Conservation (phyloP, 2,329 filamentous ascomycete genomes). For the Aspergillus fischeri region DNA sequence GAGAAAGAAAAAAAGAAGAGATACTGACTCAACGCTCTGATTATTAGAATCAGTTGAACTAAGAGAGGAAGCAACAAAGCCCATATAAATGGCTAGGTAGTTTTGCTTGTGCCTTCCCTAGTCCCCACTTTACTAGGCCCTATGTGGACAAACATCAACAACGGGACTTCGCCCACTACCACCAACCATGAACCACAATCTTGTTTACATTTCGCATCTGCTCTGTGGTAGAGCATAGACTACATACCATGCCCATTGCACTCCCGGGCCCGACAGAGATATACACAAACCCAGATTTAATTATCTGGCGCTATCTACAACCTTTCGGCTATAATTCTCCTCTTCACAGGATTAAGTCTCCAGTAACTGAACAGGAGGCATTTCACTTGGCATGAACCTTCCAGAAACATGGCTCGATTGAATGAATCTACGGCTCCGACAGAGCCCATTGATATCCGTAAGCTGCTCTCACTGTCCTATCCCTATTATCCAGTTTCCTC, state of each 20-base stretch:
- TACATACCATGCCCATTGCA: background rate
- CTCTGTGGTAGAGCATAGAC: background rate
- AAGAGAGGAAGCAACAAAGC: background rate
- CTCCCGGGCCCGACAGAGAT: background rate
- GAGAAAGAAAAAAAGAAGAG: background rate
- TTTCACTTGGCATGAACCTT: constrained; percentile 1
- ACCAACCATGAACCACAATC: background rate
- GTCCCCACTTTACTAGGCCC: constrained; percentile 23
- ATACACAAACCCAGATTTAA: background rate
- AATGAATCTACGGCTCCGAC: constrained; percentile 43
- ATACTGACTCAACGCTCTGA: background rate
- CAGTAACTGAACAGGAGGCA: background rate
- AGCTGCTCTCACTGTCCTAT: constrained; percentile 17
- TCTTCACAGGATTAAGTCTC: background rate
- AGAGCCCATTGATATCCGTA: constrained; percentile 48
- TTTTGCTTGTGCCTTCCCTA: constrained; percentile 3
- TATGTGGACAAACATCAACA: constrained; percentile 39
- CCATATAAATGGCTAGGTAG: background rate
- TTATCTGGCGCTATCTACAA: background rate
- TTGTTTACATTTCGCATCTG: constrained; percentile 11
- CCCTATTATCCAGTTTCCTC: background rate
- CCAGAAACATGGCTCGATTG: constrained; percentile 44
- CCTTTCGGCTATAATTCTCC: background rate
- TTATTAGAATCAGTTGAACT: constrained; percentile 1
- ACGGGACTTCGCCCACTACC: constrained; percentile 11